Evolutionary conservation across 768 basidiomycete species (phyloP).

Genomic region (Pholiota microspora): DNA sequence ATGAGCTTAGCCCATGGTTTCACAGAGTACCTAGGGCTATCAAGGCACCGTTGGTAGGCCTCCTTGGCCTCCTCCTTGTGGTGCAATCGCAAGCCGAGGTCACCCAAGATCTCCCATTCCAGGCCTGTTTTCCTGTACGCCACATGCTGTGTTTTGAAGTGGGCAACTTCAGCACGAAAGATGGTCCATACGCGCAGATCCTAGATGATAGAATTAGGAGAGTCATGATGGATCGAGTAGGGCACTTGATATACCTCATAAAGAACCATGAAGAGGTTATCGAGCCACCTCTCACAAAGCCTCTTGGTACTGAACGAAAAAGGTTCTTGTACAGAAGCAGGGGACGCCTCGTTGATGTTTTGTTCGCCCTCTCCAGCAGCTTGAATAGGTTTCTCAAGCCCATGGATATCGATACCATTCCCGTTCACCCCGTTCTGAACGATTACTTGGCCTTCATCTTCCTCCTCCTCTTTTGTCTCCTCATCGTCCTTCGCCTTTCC

Average conservation of each 20-base stretch:
- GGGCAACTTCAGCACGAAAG: slow-evolving; percentile 96
- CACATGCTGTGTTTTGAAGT: slow-evolving; percentile 98
- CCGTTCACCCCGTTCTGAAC: slow-evolving; percentile 23
- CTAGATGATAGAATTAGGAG: slow-evolving; percentile 36
- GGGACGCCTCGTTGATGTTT: slow-evolving; percentile 33
- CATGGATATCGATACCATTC: slow-evolving; percentile 30
- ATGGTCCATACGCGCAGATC: slow-evolving; percentile 98
- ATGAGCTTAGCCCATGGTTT: slow-evolving; percentile 94
- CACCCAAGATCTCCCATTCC: slow-evolving; percentile 98
- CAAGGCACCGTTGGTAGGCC: slow-evolving; percentile 93
- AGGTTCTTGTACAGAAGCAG: slow-evolving; percentile 46
- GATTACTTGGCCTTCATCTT: slow-evolving; percentile 11
- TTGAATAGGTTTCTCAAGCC: slow-evolving; percentile 48
- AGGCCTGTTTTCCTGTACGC: slow-evolving; percentile 95
- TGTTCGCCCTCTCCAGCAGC: slow-evolving; percentile 50
- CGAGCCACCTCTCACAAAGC: slow-evolving; percentile 95
- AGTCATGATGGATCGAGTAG: no score
- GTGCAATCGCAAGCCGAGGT: slow-evolving; percentile 87
- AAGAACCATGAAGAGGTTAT: slow-evolving; percentile 97
- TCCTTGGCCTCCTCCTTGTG: slow-evolving; percentile 99
- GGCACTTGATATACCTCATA: slow-evolving; percentile 91
- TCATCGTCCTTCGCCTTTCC: slow-evolving; percentile 21
- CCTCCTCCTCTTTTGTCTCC: slow-evolving; percentile 18
- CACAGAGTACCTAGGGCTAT: slow-evolving; percentile 78
- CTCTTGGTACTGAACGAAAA: slow-evolving; percentile 97